Conservation (phyloP, 495 filamentous ascomycete species). For the Trichocladium antarcticum region DNA sequence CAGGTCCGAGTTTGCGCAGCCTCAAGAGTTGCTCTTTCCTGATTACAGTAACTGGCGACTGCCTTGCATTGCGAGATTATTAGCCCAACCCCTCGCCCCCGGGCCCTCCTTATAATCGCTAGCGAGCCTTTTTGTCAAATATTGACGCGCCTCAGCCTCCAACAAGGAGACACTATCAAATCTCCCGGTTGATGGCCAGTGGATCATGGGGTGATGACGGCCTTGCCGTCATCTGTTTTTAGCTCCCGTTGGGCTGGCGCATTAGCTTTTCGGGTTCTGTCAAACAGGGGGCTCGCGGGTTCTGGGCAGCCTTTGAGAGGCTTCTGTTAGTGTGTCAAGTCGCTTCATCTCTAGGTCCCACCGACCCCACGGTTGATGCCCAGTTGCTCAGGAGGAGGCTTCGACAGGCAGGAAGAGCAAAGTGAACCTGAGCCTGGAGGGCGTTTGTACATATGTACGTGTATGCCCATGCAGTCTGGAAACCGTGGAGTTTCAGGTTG, state of each 20-base stretch:
- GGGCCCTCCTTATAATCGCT: too few relatives aligned
- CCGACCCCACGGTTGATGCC: neutral
- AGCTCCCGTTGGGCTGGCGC: constrained; percentile 28
- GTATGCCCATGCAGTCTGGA: too few relatives aligned
- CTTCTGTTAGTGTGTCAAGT: constrained; percentile 2
- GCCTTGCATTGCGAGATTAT: too few relatives aligned
- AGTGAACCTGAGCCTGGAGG: neutral
- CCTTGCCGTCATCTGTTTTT: constrained; percentile 18
- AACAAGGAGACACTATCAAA: constrained; percentile 15
- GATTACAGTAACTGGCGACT: too few relatives aligned
- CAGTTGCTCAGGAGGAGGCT: neutral
- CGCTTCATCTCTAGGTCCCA: neutral
- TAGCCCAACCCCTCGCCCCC: too few relatives aligned
- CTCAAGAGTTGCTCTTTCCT: too few relatives aligned
- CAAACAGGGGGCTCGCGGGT: constrained; percentile 6
- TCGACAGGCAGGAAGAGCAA: neutral
- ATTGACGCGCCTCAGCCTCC: constrained; percentile 14
- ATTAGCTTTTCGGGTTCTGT: constrained; percentile 13
- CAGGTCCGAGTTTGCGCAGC: too few relatives aligned
- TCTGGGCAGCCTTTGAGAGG: neutral
- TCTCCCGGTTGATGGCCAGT: constrained; percentile 19
- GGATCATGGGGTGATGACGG: constrained; percentile 16
- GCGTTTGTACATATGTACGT: too few relatives aligned
- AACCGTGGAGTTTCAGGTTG: too few relatives aligned
- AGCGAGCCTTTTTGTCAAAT: neutral